These are phyloP conservation scores for Turritis glabra DNA, from an alignment of 345 rosid species.

Conservation along the genomic window DNA sequence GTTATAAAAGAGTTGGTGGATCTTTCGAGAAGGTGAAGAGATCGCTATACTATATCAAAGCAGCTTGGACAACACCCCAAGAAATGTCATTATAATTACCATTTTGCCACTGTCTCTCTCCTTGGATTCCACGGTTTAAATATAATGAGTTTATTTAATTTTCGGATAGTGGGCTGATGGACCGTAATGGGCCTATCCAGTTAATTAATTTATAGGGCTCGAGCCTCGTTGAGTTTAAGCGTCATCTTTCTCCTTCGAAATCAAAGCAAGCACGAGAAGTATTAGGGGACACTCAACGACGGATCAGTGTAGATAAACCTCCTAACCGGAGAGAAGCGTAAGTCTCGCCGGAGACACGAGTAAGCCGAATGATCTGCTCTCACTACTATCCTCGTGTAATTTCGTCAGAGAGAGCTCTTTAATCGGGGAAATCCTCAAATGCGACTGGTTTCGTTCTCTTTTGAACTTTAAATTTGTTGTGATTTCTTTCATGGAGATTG, in stretches of 20 bases:
- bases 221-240: conserved; percentile 2
- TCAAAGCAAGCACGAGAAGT: background rate
- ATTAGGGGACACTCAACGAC: background rate
- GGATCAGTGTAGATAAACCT: conserved; percentile 36
- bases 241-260: conserved; percentile 5
- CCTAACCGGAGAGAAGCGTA: conserved; percentile 19
- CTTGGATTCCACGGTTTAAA: conserved; percentile 19
- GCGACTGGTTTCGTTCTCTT: background rate
- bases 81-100: background rate
- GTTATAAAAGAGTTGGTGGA: conserved; percentile 28
- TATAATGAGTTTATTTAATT: too few relatives aligned
- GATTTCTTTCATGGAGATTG: conserved; percentile 43
- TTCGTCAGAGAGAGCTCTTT: background rate
- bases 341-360: conserved; percentile 26
- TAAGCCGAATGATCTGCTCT: background rate
- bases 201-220: background rate
- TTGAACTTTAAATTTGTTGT: background rate
- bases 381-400: background rate
- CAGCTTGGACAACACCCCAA: conserved; percentile 32
- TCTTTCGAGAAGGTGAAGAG: conserved; percentile 33
- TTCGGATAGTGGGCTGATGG: background rate
- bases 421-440: background rate
- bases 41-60: background rate
- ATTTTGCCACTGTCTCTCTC: background rate
- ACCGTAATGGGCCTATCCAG: background rate